Evolutionary conservation across 139 green algal species (phyloP).

Genomic region (Chlamydomonas schloesseri): DNA sequence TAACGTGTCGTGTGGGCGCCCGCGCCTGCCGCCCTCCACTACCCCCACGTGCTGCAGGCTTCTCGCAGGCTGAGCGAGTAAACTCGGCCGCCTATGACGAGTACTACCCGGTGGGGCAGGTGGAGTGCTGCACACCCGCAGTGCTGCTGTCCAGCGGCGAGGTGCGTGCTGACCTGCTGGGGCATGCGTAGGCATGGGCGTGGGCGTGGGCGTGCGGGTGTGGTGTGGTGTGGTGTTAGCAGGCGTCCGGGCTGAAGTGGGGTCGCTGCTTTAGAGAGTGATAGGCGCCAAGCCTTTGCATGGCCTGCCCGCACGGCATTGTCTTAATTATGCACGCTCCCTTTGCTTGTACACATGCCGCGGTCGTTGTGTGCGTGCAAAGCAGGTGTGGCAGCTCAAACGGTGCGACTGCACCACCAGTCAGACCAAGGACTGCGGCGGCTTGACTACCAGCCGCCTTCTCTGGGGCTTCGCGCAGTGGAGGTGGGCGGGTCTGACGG

Average conservation of each 20-base stretch:
- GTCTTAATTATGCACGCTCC: no score
- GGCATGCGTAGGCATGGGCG: no score
- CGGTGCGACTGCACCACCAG: slow-evolving; percentile 68
- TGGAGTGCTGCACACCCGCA: slow-evolving; percentile 78
- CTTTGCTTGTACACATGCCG: no score
- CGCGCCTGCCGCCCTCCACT: not conserved
- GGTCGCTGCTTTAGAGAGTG: no score
- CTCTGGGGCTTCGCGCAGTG: slow-evolving; percentile 65
- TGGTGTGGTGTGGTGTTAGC: no score
- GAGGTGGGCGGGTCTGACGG: slow-evolving; percentile 47
- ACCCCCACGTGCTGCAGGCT: slow-evolving; percentile 44
- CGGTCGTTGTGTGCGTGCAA: no score
- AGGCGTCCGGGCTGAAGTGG: no score
- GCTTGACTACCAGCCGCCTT: slow-evolving; percentile 52
- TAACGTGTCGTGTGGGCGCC: no score
- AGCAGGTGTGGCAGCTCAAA: slow-evolving; percentile 73
- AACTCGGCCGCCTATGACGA: slow-evolving; percentile 45
- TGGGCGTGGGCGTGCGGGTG: no score
- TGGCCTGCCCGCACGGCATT: no score
- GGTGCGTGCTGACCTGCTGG: no score
- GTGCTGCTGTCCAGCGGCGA: slow-evolving; percentile 73
- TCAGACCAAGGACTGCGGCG: slow-evolving; percentile 73
- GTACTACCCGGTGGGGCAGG: slow-evolving; percentile 74
- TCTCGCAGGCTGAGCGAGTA: slow-evolving; percentile 56
- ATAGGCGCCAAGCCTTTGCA: no score